Evolutionary conservation across 2,329 filamentous ascomycete genomes (phyloP), one percentile per base, ranked within the genome.

Genomic region (Colletotrichum phormii): DNA sequence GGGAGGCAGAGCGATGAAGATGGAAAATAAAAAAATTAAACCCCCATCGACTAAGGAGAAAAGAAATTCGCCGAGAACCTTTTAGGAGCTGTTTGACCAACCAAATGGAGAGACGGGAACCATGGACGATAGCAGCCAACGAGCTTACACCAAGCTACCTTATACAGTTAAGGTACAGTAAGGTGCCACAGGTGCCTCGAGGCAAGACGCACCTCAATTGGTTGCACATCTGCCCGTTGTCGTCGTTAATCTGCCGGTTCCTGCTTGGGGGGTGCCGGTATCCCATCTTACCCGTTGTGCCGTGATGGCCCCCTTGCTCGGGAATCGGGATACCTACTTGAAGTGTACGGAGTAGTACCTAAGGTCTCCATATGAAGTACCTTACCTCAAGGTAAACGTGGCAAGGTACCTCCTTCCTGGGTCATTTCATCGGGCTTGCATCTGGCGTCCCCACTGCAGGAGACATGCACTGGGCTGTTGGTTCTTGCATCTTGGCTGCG

Each of bases 341-440:
- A 42, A 18, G 15, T 42, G 37, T 15, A 42, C 15, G 37, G 13
- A 15, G 37, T 1, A 42, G 37, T 42, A 42, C 37, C 24, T 26
- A 26, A 26, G 24, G 24, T 26, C 2, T 26, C 24, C 24, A 26
- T 26, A 26, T 3, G 37, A 42, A 42, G 37, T 42, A 42, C 37
- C 37, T 3, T 26, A 26, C 24, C 24, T 26, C 24, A 26, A 26
- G 24, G 24, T 26, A 26, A 26, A 26, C 24, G 24, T 26, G 24
- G 24, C 24, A 26, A 26, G 35, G 37, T 42, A 7, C 37, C 13
- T 42, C 37, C 37, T 42, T 42, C 15, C 46, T 15, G 24, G 60
- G 42, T n/a, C 49, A 24, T 22, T 37, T 59, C 59, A 46, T 66
- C 64, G 60, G 70, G 70, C 71, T 65, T 71, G 61, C 71, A 73